Conservation (phyloP, 2,329 filamentous ascomycete genomes). For the Pseudogymnoascus sp. region DNA sequence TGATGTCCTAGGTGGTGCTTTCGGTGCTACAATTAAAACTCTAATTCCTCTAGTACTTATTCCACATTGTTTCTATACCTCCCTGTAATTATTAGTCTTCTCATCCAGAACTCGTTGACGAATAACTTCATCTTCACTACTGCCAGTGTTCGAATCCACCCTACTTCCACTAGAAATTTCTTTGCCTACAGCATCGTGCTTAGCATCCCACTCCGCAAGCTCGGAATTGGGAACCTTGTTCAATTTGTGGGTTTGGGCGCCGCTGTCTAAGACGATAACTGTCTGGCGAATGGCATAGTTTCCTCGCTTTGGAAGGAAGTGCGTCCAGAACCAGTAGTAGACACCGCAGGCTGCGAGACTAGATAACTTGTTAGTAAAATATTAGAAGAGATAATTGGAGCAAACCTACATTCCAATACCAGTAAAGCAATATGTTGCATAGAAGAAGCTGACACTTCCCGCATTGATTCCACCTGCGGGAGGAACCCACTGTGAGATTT, state of each 20-base stretch:
- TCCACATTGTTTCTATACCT: neutral
- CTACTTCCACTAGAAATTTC: slow-evolving; percentile 1
- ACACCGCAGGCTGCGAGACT: slow-evolving; percentile 45
- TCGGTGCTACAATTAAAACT: neutral
- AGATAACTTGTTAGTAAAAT: neutral
- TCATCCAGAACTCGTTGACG: slow-evolving; percentile 1
- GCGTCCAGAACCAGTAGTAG: slow-evolving; percentile 55
- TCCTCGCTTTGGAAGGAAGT: slow-evolving; percentile 44
- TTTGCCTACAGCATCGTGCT: slow-evolving; percentile 40
- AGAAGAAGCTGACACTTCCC: slow-evolving; percentile 67
- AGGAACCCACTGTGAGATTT: slow-evolving; percentile 49
- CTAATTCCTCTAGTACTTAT: neutral
- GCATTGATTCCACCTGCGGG: slow-evolving; percentile 50
- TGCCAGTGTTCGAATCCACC: neutral
- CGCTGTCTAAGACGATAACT: slow-evolving; percentile 42
- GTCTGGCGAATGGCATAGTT: slow-evolving; percentile 50
- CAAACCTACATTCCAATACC: slow-evolving; percentile 58
- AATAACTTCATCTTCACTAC: neutral
- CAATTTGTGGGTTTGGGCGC: slow-evolving; percentile 39
- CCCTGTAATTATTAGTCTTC: neutral
- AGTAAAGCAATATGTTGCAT: slow-evolving; percentile 59
- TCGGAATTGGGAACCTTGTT: slow-evolving; percentile 46
- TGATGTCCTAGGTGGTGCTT: neutral
- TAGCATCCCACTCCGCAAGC: slow-evolving; percentile 48
- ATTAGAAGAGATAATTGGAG: neutral